A percentile compares a stretch with the other conserved stretches of the same genome.
Evolutionary conservation across 208 protist genomes (phyloP).

Genomic region (Trypanosoma cruzi): DNA sequence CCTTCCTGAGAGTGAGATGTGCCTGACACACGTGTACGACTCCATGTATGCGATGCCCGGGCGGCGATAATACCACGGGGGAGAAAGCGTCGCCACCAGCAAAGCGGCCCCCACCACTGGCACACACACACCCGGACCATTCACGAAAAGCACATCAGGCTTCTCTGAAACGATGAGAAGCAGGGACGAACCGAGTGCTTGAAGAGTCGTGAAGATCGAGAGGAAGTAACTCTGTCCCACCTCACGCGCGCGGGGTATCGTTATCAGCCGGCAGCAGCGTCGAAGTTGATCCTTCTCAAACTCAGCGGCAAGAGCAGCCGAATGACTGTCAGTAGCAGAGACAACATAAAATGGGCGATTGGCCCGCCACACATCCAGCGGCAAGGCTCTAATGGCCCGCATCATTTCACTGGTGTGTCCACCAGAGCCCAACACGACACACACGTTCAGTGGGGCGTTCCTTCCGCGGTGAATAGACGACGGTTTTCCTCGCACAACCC

Average conservation of each 20-base stretch:
- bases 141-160: constrained; percentile 84
- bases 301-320: constrained; percentile 42
- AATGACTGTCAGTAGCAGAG: constrained; percentile 81
- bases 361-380: constrained; percentile 37
- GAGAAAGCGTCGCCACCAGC: constrained; percentile 47
- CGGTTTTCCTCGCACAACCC: constrained; percentile 4
- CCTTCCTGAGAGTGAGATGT: constrained; percentile 77
- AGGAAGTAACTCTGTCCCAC: constrained; percentile 90
- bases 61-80: constrained; percentile 41
- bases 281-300: constrained; percentile 53
- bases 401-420: constrained; percentile 95
- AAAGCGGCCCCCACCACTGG: constrained; percentile 72
- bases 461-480: neutral
- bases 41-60: constrained; percentile 86
- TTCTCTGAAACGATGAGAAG: constrained; percentile 34
- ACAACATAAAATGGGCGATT: constrained; percentile 68
- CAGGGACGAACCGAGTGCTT: constrained; percentile 32
- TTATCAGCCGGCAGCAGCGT: constrained; percentile 42
- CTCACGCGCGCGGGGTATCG: constrained; percentile 88
- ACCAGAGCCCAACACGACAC: constrained; percentile 89
- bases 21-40: constrained; percentile 85
- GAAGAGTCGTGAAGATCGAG: constrained; percentile 75
- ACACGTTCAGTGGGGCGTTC: constrained; percentile 41
- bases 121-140: constrained; percentile 93
- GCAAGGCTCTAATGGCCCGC: constrained; percentile 53